Base-by-base conservation (phyloP, 225 moss, liverwort and hornwort species). In the Polytrichum commune region DNA sequence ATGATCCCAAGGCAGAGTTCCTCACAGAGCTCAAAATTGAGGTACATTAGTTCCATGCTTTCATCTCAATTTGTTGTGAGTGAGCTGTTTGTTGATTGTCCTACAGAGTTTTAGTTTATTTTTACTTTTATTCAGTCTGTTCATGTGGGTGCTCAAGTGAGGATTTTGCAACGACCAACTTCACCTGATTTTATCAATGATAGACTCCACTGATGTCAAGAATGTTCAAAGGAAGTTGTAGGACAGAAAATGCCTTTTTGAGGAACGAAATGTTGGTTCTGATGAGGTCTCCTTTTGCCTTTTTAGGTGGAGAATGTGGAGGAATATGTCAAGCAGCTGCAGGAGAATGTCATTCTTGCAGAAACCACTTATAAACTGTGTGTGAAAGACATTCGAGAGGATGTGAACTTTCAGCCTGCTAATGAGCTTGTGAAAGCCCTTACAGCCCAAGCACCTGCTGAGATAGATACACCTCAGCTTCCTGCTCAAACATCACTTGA, bases 221-320 rank as follows among this genome's bases (percentile, higher is more conserved):
- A 25, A 64, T 18, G 6, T 46, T 46, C 13, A 46, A 46, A 46
- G 46, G 13, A 9, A 46, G 46, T 46, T 46, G 46, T 46, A 46
- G 46, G 46, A 46, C 13, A 46, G 4, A 46, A 46, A 38, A 46
- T 46, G 3, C 10, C 3, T 7, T 38, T 10, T 46, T 46, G 46
- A 46, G 46, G 46, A 46, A 13, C 16, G 46, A 46, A 46, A 55
- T 65, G 65, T 72, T 69, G n/a, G 64, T 28, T 27, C 64, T 69
- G 54, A 25, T 70, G 75, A 16, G 8, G 35, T 35, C 0, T 7
- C 46, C 4, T 13, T 46, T 46, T 46, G 16, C 46, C 46, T 46
- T 46, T 3, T 46, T 65, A 88, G 88, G 88, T 88, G 75, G 70
- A 79, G 66, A 84, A 77, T 30, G 75, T 88, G 73, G 88, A 88